These are phyloP conservation scores for Steccherinum ochraceum DNA, from an alignment of 768 basidiomycete species.

Conservation along the genomic window DNA sequence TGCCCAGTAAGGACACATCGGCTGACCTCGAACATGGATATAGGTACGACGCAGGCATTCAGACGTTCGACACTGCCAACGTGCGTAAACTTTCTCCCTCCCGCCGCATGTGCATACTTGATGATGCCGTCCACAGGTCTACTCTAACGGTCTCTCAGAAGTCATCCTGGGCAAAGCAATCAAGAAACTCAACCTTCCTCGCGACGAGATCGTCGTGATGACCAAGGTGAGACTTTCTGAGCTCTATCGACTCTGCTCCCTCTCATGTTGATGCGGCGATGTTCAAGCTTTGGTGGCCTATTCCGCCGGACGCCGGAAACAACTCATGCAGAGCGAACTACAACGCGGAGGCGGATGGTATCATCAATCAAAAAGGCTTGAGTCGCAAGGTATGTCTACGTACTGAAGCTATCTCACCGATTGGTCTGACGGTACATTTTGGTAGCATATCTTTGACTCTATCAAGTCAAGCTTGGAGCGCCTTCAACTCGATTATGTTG, in stretches of 20 bases:
- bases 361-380: constrained; percentile 28
- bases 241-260: too few species aligned
- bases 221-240: constrained; percentile 30
- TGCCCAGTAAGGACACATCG: too few species aligned
- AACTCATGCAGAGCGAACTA: too few species aligned
- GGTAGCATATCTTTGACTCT: constrained; percentile 64
- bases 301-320: too few species aligned
- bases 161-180: constrained; percentile 36
- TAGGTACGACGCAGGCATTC: constrained; percentile 31
- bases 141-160: constrained; percentile 32
- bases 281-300: too few species aligned
- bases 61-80: constrained; percentile 28
- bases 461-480: constrained; percentile 58
- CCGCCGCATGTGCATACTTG: neutral
- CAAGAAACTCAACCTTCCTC: too few species aligned
- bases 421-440: neutral
- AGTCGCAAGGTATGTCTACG: constrained; percentile 31
- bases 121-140: too few species aligned
- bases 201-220: constrained; percentile 39
- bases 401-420: neutral
- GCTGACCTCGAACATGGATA: too few species aligned
- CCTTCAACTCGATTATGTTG: constrained; percentile 69
- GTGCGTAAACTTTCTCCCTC: constrained; percentile 12
- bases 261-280: too few species aligned
- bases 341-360: constrained; percentile 20